These are phyloP conservation scores for Tilletia setariae DNA, from an alignment of 1,284 basidiomycete genomes.

Conservation along the genomic window DNA sequence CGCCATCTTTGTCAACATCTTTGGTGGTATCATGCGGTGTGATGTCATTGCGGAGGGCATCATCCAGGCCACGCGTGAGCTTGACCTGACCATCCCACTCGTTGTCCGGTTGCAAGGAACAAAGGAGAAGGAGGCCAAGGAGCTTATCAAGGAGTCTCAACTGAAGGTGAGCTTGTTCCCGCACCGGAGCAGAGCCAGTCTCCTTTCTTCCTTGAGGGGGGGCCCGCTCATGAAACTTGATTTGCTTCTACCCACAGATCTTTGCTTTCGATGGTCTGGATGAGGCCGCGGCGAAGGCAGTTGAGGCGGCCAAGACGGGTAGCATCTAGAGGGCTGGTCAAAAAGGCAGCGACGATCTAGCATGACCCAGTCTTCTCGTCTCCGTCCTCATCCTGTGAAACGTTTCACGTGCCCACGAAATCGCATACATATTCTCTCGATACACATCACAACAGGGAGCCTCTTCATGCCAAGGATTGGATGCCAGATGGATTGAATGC, in stretches of 20 bases:
- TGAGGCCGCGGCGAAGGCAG: constrained; percentile 58
- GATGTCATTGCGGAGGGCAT: constrained; percentile 75
- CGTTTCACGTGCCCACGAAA: no score
- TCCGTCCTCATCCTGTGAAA: no score
- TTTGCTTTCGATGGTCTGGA: constrained; percentile 76
- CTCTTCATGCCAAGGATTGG: no score
- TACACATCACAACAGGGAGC: no score
- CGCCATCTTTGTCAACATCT: constrained; percentile 91
- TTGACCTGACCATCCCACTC: constrained; percentile 78
- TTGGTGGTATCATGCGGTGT: constrained; percentile 89
- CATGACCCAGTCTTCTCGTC: no score
- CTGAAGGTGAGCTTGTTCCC: constrained; percentile 70
- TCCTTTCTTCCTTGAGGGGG: constrained; percentile 33
- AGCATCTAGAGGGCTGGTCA: background rate
- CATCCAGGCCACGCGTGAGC: constrained; percentile 93
- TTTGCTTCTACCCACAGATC: constrained; percentile 33
- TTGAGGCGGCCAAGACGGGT: constrained; percentile 21
- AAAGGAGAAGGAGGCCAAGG: constrained; percentile 90
- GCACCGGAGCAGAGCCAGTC: no score
- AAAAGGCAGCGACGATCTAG: no score
- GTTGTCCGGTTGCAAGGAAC: constrained; percentile 95
- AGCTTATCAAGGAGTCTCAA: constrained; percentile 71
- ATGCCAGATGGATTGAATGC: no score
- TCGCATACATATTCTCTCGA: no score
- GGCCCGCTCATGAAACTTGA: constrained; percentile 35